Conservation (phyloP, 2,329 filamentous ascomycete species). For the Stachybotrys echinatus region DNA sequence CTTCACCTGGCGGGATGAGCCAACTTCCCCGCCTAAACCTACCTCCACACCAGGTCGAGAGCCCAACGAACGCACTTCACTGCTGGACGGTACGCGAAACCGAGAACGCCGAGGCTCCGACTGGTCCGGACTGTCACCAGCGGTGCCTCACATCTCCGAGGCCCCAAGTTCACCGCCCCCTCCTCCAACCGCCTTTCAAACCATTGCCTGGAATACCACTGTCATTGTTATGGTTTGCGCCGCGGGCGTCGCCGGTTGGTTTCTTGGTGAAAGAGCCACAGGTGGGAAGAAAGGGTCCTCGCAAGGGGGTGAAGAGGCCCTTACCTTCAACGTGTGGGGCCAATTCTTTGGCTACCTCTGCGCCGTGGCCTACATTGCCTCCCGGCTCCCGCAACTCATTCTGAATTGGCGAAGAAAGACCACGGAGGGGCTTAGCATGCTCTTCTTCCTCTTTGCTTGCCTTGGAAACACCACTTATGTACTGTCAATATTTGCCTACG, state of each 20-base stretch:
- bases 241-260: slow-evolving; percentile 84
- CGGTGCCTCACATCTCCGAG: slow-evolving; percentile 64
- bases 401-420: slow-evolving; percentile 90
- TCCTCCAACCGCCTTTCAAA: slow-evolving; percentile 48
- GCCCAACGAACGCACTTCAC: slow-evolving; percentile 47
- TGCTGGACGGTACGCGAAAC: slow-evolving; percentile 39
- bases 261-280: slow-evolving; percentile 45
- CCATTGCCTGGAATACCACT: slow-evolving; percentile 66
- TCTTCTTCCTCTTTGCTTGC: slow-evolving; percentile 96
- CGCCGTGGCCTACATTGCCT: slow-evolving; percentile 82
- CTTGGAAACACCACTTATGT: slow-evolving; percentile 94
- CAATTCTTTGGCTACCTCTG: slow-evolving; percentile 94
- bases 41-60: slow-evolving; percentile 24
- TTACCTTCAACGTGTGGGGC: slow-evolving; percentile 69
- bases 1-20: slow-evolving; percentile 60
- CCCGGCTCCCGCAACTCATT: slow-evolving; percentile 81
- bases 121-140: slow-evolving; percentile 69
- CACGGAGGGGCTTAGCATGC: slow-evolving; percentile 85
- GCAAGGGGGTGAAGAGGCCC: slow-evolving; percentile 38
- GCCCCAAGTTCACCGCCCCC: slow-evolving; percentile 38
- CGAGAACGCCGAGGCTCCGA: slow-evolving; percentile 46
- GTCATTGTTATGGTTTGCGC: slow-evolving; percentile 77
- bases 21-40: slow-evolving; percentile 37
- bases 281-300: slow-evolving; percentile 31
- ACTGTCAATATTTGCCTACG: slow-evolving; percentile 84